Conservation (phyloP, 2,329 filamentous ascomycete species). For the Colletotrichum sp. region DNA sequence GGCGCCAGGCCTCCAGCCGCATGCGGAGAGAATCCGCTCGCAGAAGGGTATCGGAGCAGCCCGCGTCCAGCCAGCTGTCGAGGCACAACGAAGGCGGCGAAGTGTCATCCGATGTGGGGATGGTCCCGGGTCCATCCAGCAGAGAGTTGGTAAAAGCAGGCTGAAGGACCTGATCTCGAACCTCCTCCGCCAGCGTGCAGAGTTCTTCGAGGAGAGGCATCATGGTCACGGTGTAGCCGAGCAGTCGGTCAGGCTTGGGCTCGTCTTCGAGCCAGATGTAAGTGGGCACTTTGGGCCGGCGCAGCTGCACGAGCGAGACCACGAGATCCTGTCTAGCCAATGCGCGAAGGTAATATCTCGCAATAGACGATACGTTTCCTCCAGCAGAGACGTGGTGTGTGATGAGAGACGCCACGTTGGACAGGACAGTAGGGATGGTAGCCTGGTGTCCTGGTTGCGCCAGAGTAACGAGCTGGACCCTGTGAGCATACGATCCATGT, state of each 20-base stretch:
- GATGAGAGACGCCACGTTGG: constrained; percentile 29
- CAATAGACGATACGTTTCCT: constrained; percentile 27
- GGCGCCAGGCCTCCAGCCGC: constrained; percentile 28
- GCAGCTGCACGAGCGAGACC: constrained; percentile 28
- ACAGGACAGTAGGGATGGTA: constrained; percentile 27
- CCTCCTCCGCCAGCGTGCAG: constrained; percentile 30
- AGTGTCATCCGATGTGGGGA: neutral
- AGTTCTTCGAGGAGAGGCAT: constrained; percentile 34
- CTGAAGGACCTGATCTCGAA: constrained; percentile 17
- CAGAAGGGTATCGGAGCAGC: neutral
- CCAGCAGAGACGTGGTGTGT: constrained; percentile 27
- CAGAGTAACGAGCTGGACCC: constrained; percentile 17
- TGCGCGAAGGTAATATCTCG: constrained; percentile 35
- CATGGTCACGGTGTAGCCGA: constrained; percentile 32
- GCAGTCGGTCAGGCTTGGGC: constrained; percentile 31
- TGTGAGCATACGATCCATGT: constrained; percentile 2
- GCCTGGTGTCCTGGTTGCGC: constrained; percentile 18
- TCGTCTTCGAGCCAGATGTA: constrained; percentile 31
- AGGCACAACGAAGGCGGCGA: neutral
- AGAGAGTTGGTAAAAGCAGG: neutral
- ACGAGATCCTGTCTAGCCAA: constrained; percentile 36
- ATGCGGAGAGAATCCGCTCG: constrained; percentile 23
- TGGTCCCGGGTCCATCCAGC: neutral
- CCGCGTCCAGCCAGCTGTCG: neutral
- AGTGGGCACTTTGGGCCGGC: constrained; percentile 26